Percentiles rank a stretch among this genome's conserved stretches.
Evolutionary conservation across 208 protist genomes (phyloP).

Genomic region (Leishmania braziliensis): DNA sequence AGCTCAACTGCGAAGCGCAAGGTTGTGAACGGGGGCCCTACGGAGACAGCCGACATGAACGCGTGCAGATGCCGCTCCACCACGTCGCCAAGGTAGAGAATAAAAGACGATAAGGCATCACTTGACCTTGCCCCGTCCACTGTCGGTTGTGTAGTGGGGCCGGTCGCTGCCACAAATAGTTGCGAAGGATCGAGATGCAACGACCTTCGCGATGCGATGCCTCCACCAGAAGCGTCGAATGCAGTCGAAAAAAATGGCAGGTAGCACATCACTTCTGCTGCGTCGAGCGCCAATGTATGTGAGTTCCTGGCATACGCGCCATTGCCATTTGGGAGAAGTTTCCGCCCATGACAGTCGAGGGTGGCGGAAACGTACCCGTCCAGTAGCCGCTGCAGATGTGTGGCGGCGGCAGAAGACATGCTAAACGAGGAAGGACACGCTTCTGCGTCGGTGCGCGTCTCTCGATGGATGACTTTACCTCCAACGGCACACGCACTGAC

Average conservation of each 20-base stretch:
- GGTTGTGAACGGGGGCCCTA: constrained; percentile 9
- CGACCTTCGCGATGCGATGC: not conserved
- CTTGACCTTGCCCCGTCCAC: not conserved
- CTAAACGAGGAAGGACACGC: not conserved
- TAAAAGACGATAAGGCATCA: not conserved
- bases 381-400: constrained; percentile 32
- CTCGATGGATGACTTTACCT: not conserved
- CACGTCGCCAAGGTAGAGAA: constrained; percentile 23
- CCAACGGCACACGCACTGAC: not conserved
- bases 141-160: not conserved
- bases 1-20: not conserved
- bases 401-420: constrained; percentile 24
- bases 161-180: not conserved
- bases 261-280: constrained; percentile 36
- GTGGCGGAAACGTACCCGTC: constrained; percentile 26
- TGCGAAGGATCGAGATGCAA: not conserved
- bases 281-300: constrained; percentile 46
- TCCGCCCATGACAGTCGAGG: constrained; percentile 14
- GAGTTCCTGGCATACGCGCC: constrained; percentile 20
- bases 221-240: not conserved
- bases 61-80: constrained; percentile 28
- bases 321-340: constrained; percentile 28
- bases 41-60: constrained; percentile 22
- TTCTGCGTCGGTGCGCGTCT: not conserved
- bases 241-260: constrained; percentile 24